Conservation (phyloP, 2,329 filamentous ascomycete genomes). For the Xylariaceae sp. region DNA sequence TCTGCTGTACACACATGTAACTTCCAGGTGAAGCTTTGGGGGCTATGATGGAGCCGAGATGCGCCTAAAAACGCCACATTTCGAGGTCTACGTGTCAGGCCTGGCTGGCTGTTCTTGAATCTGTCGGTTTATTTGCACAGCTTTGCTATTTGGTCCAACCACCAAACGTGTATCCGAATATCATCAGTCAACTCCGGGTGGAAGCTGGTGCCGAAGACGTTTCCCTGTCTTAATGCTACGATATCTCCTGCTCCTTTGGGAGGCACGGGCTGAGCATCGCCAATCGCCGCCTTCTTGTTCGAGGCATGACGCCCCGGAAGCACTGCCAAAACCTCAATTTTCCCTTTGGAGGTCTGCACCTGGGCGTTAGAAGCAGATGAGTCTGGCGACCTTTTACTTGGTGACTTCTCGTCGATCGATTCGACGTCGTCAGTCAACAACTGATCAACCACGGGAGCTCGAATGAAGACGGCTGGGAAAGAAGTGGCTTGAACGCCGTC, state of each 20-base stretch:
- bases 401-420: slow-evolving; percentile 45
- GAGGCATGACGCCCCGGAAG: slow-evolving; percentile 47
- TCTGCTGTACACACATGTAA: too few species aligned
- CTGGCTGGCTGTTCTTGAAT: too few species aligned
- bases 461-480: slow-evolving; percentile 88
- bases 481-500: slow-evolving; percentile 40
- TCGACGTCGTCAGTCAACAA: slow-evolving; percentile 55
- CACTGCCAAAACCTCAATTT: slow-evolving; percentile 56
- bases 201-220: slow-evolving; percentile 93
- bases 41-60: background rate
- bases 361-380: slow-evolving; percentile 23
- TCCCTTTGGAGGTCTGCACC: slow-evolving; percentile 18
- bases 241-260: slow-evolving; percentile 68
- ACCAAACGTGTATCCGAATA: slow-evolving; percentile 89
- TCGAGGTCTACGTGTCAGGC: slow-evolving; percentile 1
- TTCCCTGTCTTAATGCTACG: slow-evolving; percentile 85
- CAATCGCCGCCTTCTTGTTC: slow-evolving; percentile 41
- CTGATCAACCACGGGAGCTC: slow-evolving; percentile 89
- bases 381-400: slow-evolving; percentile 31
- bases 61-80: background rate
- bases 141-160: slow-evolving; percentile 67
- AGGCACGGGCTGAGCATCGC: slow-evolving; percentile 29
- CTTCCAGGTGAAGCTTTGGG: background rate
- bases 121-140: slow-evolving; percentile 47
- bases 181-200: slow-evolving; percentile 93